These are phyloP conservation scores for Kockovaella imperatae DNA, from an alignment of 768 basidiomycete species.

Conservation along the genomic window DNA sequence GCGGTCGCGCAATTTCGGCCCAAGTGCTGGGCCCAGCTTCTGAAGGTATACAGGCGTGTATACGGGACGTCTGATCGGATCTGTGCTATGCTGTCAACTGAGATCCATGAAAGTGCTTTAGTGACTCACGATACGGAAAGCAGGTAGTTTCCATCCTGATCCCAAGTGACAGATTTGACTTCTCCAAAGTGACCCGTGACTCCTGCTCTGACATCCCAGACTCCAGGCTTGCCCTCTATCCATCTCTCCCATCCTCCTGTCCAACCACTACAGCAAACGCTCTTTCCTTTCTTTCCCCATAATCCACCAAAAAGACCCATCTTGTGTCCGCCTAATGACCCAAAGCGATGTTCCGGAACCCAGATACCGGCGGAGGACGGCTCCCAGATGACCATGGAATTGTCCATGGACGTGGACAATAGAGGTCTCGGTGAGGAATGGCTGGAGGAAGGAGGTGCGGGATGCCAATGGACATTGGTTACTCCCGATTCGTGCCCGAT, in stretches of 20 bases:
- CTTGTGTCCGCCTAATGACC: conserved; percentile 77
- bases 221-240: conserved; percentile 50
- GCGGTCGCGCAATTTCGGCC: conserved; percentile 76
- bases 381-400: conserved; percentile 90
- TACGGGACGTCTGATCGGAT: conserved; percentile 82
- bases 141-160: conserved; percentile 73
- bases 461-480: conserved; percentile 79
- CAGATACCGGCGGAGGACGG: conserved; percentile 65
- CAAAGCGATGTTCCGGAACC: conserved; percentile 85
- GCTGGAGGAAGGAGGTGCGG: conserved; percentile 36
- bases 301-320: conserved; percentile 88
- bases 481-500: conserved; percentile 93
- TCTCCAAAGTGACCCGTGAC: conserved; percentile 76
- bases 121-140: conserved; percentile 67
- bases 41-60: conserved; percentile 56
- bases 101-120: background rate
- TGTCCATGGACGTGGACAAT: conserved; percentile 90
- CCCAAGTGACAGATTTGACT: conserved; percentile 78
- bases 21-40: conserved; percentile 10
- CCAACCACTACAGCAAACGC: conserved; percentile 85
- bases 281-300: conserved; percentile 60
- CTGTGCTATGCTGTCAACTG: conserved; percentile 46
- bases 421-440: conserved; percentile 49
- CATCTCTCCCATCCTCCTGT: conserved; percentile 88
- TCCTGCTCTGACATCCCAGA: conserved; percentile 71